Evolutionary conservation across 495 filamentous ascomycete genomes (phyloP), one percentile per base, ranked within the genome.

Genomic region (Penicillium daleae): DNA sequence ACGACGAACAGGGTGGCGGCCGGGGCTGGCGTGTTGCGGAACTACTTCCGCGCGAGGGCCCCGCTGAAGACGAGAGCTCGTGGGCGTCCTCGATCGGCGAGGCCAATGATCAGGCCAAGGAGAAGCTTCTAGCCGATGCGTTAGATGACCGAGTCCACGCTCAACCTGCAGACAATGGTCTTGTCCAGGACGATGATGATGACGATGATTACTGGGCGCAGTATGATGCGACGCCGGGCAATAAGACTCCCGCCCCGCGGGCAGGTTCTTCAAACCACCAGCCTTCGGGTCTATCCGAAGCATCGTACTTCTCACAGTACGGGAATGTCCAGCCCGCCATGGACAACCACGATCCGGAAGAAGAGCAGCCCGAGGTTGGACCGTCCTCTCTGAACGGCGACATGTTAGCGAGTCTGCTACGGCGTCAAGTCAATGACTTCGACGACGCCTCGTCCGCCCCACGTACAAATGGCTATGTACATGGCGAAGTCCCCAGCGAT

Each of bases 171-270:
- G 40, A 55, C 65, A 59, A 78, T 63, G 24, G 21, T 10, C 24
- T 31, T 6, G 33, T 65, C 70, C 56, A 76, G 75, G 82, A 83
- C 0, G 89, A 90, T 0, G 89, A 91, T 19, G 92, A 96, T 31
- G 93, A 97, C 61, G 93, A 93, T 63, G 90, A 87, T 66, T 99
- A 98, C 75, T 99, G 95, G 95, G 92, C 88, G 31, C 88, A 89
- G 63, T 99, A 99, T 72, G 95, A 97, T 79, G 85, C 87, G 9
- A 95, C 92, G 21, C 94, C 94, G 6, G 86, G 86, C 1, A 74
- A 78, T 0, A 88, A 90, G 58, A 88, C 88, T 12, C 85, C 87
- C 1, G 85, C 86, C 2, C 85, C 87, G 1, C 66, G 65, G 19
- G 55, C 59, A 39, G 56, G 67, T 35, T 75, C 75, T 52, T 64